These are phyloP conservation scores for Arctium minus DNA, from an alignment of 129 eudicot genomes.

Conservation along the genomic window DNA sequence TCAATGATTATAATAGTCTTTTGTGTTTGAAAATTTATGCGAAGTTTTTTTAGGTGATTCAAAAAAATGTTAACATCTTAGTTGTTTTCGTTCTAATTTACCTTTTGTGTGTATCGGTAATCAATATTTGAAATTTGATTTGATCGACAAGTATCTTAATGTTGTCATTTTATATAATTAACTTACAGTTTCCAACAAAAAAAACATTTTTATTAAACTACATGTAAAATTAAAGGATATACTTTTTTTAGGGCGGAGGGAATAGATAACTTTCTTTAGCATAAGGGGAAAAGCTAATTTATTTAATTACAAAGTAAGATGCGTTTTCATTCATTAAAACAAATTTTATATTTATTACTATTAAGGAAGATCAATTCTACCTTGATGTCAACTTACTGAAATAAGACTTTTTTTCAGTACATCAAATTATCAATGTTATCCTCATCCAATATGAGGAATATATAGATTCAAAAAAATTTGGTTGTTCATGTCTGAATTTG, in stretches of 20 bases:
- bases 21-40: background rate
- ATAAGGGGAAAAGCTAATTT: too few species aligned
- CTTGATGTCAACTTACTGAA: background rate
- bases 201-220: too few species aligned
- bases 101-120: background rate
- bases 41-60: background rate
- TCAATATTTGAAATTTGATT: background rate
- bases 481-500: background rate
- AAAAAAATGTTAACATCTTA: background rate
- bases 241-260: too few species aligned
- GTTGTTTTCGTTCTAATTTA: background rate
- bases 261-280: too few species aligned
- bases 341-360: background rate
- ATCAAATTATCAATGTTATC: background rate
- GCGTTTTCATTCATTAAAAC: background rate
- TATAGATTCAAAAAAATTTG: background rate
- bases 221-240: too few species aligned
- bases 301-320: background rate
- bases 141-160: background rate
- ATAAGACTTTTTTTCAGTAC: background rate
- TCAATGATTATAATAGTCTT: background rate
- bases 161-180: background rate
- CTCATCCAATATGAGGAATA: background rate
- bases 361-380: background rate
- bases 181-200: background rate